Percentiles rank a stretch among this genome's conserved stretches.
Conservation (phyloP, 192 early-diverging fungal genomes). For the Gigaspora rosea region DNA sequence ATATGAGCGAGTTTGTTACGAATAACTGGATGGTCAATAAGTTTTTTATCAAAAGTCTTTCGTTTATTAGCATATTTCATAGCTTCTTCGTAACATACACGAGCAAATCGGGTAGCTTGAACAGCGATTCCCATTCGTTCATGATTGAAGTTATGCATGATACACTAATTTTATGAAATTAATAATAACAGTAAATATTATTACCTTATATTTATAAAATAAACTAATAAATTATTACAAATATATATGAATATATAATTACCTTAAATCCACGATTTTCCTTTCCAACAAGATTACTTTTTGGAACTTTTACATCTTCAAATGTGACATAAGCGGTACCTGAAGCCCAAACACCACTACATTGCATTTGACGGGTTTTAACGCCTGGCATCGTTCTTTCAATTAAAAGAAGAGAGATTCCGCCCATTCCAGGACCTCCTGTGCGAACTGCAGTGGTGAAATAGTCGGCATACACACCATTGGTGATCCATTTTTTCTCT, state of each 20-base stretch:
- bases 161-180: slow-evolving; percentile 38
- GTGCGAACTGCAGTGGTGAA: slow-evolving; percentile 83
- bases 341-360: slow-evolving; percentile 80
- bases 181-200: background rate
- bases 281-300: slow-evolving; percentile 80
- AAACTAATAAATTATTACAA: background rate
- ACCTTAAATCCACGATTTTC: slow-evolving; percentile 85
- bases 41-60: slow-evolving; percentile 83
- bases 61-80: slow-evolving; percentile 84
- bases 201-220: background rate
- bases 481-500: slow-evolving; percentile 88
- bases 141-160: slow-evolving; percentile 81
- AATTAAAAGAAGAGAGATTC: slow-evolving; percentile 74
- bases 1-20: slow-evolving; percentile 82
- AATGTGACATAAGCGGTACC: slow-evolving; percentile 81
- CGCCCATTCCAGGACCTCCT: slow-evolving; percentile 75
- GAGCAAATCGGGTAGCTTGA: slow-evolving; percentile 82
- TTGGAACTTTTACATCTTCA: slow-evolving; percentile 87
- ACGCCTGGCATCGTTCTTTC: slow-evolving; percentile 75
- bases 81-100: slow-evolving; percentile 83
- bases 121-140: slow-evolving; percentile 83
- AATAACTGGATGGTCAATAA: slow-evolving; percentile 84
- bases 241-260: background rate
- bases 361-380: slow-evolving; percentile 79
- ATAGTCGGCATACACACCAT: slow-evolving; percentile 80